Conservation (phyloP, 148 eudicot species). For the Rhododendron simsii region DNA sequence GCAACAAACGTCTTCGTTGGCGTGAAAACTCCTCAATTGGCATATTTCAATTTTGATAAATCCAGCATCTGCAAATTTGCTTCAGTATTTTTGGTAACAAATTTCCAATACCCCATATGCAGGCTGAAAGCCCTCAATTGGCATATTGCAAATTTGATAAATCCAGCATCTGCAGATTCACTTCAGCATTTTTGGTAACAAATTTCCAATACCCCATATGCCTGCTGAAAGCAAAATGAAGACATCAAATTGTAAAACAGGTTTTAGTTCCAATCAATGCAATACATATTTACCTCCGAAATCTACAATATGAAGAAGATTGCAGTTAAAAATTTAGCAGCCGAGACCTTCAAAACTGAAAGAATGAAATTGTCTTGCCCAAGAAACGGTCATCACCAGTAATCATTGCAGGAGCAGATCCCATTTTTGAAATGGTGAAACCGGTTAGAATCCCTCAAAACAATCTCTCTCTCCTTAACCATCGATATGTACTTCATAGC, state of each 20-base stretch:
- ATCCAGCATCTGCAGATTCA: neutral
- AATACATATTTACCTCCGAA: neutral
- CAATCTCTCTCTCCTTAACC: slow-evolving; percentile 49
- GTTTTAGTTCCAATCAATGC: neutral
- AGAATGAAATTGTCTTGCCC: neutral
- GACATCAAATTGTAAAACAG: neutral
- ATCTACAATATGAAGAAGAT: neutral
- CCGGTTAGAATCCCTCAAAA: slow-evolving; percentile 60
- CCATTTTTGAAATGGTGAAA: slow-evolving; percentile 62
- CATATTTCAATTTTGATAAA: neutral
- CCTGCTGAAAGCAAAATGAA: neutral
- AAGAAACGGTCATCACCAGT: slow-evolving; percentile 37
- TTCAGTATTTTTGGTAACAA: neutral
- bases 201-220: neutral
- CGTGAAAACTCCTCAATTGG: neutral
- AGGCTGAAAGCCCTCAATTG: neutral
- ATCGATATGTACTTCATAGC: slow-evolving; percentile 56
- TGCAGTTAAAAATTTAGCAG: neutral
- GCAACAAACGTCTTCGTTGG: neutral
- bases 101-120: neutral
- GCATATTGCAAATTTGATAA: neutral
- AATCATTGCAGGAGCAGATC: slow-evolving; percentile 56
- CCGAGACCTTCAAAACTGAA: neutral
- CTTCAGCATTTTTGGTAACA: neutral
- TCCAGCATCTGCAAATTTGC: neutral